Conservation (phyloP, 257 asterid species). For the Nicotiana otophora region DNA sequence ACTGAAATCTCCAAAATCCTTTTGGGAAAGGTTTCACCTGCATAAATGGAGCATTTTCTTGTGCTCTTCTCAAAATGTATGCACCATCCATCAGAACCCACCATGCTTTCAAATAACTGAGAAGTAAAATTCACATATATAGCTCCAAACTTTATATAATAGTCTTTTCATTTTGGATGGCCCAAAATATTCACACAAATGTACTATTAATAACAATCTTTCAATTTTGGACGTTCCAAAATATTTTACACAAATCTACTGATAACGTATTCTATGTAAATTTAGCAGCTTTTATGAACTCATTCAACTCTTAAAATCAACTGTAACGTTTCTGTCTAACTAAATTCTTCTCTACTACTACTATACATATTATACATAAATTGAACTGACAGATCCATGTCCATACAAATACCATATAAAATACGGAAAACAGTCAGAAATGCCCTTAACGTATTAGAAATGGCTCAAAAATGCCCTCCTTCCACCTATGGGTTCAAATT, state of each 20-base stretch:
- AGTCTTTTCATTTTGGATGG: background rate
- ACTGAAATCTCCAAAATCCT: background rate
- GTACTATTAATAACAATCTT: background rate
- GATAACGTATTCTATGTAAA: too few species aligned
- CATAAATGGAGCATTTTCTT: slow-evolving; percentile 75
- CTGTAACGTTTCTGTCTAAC: background rate
- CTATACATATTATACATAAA: background rate
- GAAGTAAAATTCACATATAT: background rate
- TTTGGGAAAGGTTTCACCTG: slow-evolving; percentile 37
- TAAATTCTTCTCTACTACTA: background rate
- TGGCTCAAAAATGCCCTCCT: too few species aligned
- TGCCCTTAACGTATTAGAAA: too few species aligned
- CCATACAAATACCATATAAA: background rate
- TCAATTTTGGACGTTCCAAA: background rate
- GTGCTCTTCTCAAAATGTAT: slow-evolving; percentile 69
- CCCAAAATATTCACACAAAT: background rate
- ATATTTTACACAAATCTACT: background rate
- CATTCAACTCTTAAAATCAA: background rate
- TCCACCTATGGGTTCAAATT: too few species aligned
- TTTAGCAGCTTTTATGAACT: background rate
- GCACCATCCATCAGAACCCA: slow-evolving; percentile 97
- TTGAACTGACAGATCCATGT: background rate
- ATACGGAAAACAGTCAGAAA: too few species aligned
- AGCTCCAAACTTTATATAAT: background rate
- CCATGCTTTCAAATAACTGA: slow-evolving; percentile 70